These are phyloP conservation scores for Pontederia paniculata DNA, from an alignment of 176 grass and related monocot genomes.

Conservation along the genomic window DNA sequence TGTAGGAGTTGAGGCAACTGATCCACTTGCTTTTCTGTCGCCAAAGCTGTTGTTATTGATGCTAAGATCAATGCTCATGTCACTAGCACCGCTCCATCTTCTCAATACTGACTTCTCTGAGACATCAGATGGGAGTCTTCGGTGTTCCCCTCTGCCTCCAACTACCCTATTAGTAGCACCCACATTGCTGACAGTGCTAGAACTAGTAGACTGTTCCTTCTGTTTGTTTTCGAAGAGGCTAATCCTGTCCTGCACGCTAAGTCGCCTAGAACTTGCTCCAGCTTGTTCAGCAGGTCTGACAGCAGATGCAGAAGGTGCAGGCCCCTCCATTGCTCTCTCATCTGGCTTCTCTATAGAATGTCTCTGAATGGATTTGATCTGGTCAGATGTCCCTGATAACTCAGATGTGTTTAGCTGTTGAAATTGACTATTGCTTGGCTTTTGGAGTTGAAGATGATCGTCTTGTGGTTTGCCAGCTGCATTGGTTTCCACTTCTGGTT, in stretches of 20 bases:
- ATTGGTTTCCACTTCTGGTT: constrained; percentile 34
- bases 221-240: constrained; percentile 85
- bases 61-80: constrained; percentile 93
- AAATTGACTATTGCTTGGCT: neutral
- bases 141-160: constrained; percentile 61
- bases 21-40: constrained; percentile 62
- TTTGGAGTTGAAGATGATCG: neutral
- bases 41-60: constrained; percentile 39
- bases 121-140: constrained; percentile 70
- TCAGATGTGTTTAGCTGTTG: neutral
- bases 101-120: constrained; percentile 77
- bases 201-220: constrained; percentile 71
- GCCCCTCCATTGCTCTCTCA: constrained; percentile 38
- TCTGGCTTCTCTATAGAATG: constrained; percentile 5
- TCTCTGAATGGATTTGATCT: neutral
- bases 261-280: constrained; percentile 35
- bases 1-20: constrained; percentile 42
- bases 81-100: constrained; percentile 87
- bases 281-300: constrained; percentile 4
- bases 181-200: constrained; percentile 33
- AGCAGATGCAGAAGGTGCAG: constrained; percentile 12
- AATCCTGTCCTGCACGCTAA: constrained; percentile 96
- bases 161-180: constrained; percentile 41
- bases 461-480: neutral
- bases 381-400: constrained; percentile 10